Percentiles rank a stretch among this genome's conserved stretches.
These are phyloP conservation scores for Boletus sp. DNA, from an alignment of 768 basidiomycete genomes.

Conservation along the genomic window DNA sequence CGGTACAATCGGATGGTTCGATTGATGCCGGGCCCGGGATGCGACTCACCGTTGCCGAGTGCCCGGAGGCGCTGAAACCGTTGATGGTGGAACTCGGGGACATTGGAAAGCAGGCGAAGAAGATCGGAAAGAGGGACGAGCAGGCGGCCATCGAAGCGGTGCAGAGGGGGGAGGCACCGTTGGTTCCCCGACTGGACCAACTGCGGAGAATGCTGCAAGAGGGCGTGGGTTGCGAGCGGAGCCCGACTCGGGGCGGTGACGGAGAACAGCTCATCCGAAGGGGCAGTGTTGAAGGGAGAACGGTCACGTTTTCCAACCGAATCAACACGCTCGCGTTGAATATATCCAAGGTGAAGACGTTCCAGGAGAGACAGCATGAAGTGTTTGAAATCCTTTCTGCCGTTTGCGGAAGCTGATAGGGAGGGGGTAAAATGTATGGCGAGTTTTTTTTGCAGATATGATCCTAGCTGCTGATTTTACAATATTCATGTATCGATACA, in stretches of 20 bases:
- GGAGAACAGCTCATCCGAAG: slow-evolving; percentile 32
- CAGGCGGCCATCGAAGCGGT: slow-evolving; percentile 42
- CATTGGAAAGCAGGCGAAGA: slow-evolving; percentile 50
- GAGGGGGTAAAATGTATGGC: background rate
- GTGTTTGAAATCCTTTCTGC: slow-evolving; percentile 58
- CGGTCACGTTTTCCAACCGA: slow-evolving; percentile 71
- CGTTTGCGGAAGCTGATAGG: slow-evolving; percentile 16
- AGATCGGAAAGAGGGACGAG: slow-evolving; percentile 55
- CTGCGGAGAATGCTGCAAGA: slow-evolving; percentile 54
- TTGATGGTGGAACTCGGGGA: slow-evolving; percentile 63
- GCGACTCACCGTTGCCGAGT: slow-evolving; percentile 53
- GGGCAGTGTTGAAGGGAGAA: slow-evolving; percentile 58
- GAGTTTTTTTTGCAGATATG: too few relatives aligned
- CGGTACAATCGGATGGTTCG: slow-evolving; percentile 45
- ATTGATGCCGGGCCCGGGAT: slow-evolving; percentile 51
- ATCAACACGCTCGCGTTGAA: slow-evolving; percentile 71
- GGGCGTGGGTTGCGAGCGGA: slow-evolving; percentile 48
- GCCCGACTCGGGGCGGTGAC: background rate
- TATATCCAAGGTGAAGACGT: slow-evolving; percentile 68
- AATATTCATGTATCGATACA: too few relatives aligned
- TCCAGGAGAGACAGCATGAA: slow-evolving; percentile 64
- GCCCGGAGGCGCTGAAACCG: slow-evolving; percentile 60
- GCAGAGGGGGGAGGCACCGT: slow-evolving; percentile 33
- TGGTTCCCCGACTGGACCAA: slow-evolving; percentile 51
- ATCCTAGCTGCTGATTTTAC: too few relatives aligned